Evolutionary conservation across 108 stramenopile species (phyloP).

Genomic region (Cylindrotheca closterium): DNA sequence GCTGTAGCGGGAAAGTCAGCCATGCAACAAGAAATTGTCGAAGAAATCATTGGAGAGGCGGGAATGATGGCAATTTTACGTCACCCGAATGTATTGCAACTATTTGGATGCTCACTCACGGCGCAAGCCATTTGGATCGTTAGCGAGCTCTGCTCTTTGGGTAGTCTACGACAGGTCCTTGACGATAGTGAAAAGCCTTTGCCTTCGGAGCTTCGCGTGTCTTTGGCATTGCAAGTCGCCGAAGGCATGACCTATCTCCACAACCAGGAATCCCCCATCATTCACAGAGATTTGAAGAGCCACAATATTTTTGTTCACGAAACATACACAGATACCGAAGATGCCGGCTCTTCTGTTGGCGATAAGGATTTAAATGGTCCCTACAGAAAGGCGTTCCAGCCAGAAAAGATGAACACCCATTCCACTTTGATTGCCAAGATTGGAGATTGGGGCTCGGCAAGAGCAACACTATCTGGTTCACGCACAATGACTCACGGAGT

Average conservation of each 20-base stretch:
- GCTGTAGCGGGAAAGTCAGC: constrained; percentile 93
- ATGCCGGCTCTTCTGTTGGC: constrained; percentile 34
- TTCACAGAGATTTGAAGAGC: constrained; percentile 97
- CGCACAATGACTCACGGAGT: constrained; percentile 97
- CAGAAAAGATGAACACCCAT: constrained; percentile 55
- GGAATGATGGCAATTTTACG: constrained; percentile 97
- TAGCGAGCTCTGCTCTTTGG: constrained; percentile 88
- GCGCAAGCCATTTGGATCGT: constrained; percentile 98
- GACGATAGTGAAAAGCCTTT: constrained; percentile 77
- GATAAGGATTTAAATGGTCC: constrained; percentile 15
- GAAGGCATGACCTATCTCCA: constrained; percentile 97
- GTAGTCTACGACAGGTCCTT: constrained; percentile 91
- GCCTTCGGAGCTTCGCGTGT: constrained; percentile 52
- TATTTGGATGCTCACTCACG: constrained; percentile 95
- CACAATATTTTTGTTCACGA: constrained; percentile 98
- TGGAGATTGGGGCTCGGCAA: constrained; percentile 96
- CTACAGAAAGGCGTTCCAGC: constrained; percentile 15
- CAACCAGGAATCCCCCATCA: constrained; percentile 91
- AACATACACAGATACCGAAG: constrained; percentile 66
- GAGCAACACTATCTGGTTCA: constrained; percentile 82
- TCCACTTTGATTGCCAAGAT: constrained; percentile 87
- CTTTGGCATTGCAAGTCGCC: constrained; percentile 90
- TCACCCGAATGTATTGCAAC: constrained; percentile 94
- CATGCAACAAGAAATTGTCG: constrained; percentile 95
- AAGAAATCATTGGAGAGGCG: constrained; percentile 98